Evolutionary conservation across 805 yeast genomes (phyloP), one percentile per base, ranked within the genome.

Genomic region (Yarrowia keelungensis): DNA sequence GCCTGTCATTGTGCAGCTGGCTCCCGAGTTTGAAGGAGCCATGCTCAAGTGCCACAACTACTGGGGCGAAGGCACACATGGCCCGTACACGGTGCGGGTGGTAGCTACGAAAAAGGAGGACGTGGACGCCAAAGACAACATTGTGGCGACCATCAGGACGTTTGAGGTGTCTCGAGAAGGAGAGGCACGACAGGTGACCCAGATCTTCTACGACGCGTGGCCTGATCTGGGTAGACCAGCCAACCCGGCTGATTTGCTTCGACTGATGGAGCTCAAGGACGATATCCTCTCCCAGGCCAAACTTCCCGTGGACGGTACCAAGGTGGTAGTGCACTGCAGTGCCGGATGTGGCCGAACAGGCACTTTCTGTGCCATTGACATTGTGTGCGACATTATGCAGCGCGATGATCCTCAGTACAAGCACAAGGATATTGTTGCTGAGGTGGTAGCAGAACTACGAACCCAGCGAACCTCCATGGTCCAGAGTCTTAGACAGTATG

Each of bases 341-440:
- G 98, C 98, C 1, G 99, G 99, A 0, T 94, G 97, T 78, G 99
- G 99, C 10, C 83, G 99, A 69, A 94, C 98, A 0, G 99, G 99
- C 2, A 90, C 97, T 2, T 89, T 90, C 75, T 89, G 81, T 73
- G 69, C 83, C 49, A 72, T 79, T 72, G 76, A 81, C 74, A 71
- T 77, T 54, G 73, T 78, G 12, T 77, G 83, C 12, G 84, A 62
- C 38, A 47, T 62, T 35, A 19, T 38, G 46, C 38, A 56, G 39
- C 59, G 59, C 35, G 14, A 39, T 16, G 59, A 53, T 11, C 45
- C 59, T 14, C 19, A 39, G 15, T 22, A 38, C 35, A 19, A 66
- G 56, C 12, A 45, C 61, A 46, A 79, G 26, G 95, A 90, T 76
- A 79, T 89, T 69, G 81, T 91, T 2, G 86, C 83, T 73, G 83